Evolutionary conservation across 192 early-diverging fungal species (phyloP).

Genomic region (Allomyces arbusculus): DNA sequence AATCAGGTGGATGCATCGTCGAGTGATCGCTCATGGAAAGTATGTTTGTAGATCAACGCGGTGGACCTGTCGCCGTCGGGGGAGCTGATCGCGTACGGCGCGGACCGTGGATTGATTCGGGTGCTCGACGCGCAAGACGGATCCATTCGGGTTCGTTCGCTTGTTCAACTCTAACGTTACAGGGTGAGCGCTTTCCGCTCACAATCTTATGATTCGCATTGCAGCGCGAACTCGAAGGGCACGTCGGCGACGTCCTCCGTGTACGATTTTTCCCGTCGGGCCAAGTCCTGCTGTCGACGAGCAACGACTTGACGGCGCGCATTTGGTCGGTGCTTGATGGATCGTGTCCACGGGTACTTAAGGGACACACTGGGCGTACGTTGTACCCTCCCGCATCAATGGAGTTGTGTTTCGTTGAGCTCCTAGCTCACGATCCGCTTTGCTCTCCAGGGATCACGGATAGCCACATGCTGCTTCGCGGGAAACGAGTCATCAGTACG

Average conservation of each 20-base stretch:
- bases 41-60: not conserved
- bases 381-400: not conserved
- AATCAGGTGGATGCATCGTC: not conserved
- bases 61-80: not conserved
- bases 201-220: too few species aligned
- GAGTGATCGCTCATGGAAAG: not conserved
- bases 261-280: not conserved
- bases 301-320: not conserved
- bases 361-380: not conserved
- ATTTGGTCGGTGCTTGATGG: not conserved
- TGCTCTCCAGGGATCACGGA: not conserved
- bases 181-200: not conserved
- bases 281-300: not conserved
- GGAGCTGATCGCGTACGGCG: not conserved
- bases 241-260: not conserved
- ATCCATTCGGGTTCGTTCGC: not conserved
- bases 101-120: not conserved
- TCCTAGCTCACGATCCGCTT: not conserved
- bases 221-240: not conserved
- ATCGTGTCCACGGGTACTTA: not conserved
- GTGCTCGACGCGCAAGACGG: not conserved
- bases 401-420: not conserved
- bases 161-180: not conserved
- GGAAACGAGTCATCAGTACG: not conserved
- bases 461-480: not conserved